Evolutionary conservation across 2,329 filamentous ascomycete genomes (phyloP).

Genomic region (Paecilomyces dactylethromorphus): DNA sequence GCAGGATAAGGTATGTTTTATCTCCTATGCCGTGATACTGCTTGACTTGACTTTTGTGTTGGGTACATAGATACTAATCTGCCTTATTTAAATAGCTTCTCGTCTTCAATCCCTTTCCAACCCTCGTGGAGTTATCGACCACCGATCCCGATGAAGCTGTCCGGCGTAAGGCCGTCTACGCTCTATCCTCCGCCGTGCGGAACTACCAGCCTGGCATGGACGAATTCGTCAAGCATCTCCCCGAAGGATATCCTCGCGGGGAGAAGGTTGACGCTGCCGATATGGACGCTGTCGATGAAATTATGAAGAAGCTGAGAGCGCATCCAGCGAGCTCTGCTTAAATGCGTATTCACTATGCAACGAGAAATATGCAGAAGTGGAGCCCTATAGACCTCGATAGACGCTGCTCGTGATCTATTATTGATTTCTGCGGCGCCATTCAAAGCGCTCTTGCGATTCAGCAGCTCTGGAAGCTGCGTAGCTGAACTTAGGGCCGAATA

Average conservation of each 20-base stretch:
- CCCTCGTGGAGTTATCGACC: conserved; percentile 59
- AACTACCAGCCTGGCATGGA: conserved; percentile 78
- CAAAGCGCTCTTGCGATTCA: background rate
- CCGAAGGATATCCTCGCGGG: conserved; percentile 50
- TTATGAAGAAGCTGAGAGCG: conserved; percentile 63
- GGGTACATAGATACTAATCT: conserved; percentile 6
- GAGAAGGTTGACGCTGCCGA: conserved; percentile 70
- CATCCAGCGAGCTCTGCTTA: conserved; percentile 17
- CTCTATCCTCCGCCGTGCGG: conserved; percentile 74
- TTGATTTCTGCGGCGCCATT: background rate
- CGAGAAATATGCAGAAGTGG: background rate
- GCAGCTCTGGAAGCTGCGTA: background rate
- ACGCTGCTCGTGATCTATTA: too few relatives aligned
- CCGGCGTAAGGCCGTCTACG: conserved; percentile 81
- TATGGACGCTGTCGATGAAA: conserved; percentile 76
- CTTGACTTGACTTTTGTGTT: conserved; percentile 33
- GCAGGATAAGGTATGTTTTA: conserved; percentile 60
- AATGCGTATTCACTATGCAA: background rate
- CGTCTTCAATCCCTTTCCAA: conserved; percentile 60
- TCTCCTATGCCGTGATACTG: conserved; percentile 22
- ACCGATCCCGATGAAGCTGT: conserved; percentile 57
- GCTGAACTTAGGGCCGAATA: background rate
- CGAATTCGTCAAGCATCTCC: conserved; percentile 60
- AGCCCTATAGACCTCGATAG: background rate
- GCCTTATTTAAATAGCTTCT: conserved; percentile 37